Evolutionary conservation across 352 stramenopile genomes (phyloP), one percentile per base, ranked within the genome.

Genomic region (Pythium chondricola): DNA sequence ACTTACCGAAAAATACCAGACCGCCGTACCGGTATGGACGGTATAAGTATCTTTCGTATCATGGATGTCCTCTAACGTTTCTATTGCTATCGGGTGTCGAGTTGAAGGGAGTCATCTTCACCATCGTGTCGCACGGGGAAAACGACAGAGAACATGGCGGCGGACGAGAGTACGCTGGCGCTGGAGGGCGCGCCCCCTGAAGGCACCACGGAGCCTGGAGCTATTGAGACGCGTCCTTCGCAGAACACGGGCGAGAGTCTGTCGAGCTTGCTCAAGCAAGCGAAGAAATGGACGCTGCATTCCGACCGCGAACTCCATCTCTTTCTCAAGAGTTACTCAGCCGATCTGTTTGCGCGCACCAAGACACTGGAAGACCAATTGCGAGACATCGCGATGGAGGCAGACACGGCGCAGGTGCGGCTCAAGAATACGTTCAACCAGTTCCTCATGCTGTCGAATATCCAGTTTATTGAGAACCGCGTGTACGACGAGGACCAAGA

Each of bases 381-480:
- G 50, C 71, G 72, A 17, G 74, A 86, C 53, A 65, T 94, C 24
- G 71, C 76, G 6, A 68, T 70, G n/a, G 75, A 71, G 17, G 71
- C 79, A 5, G 75, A 90, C 48, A 66, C 67, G 13, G 71, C 83
- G 3, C 65, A 89, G 33, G 81, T 94, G 42, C 75, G 82, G 3
- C 65, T 92, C 0, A 71, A 75, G 18, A 94, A 94, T 67, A 85
- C 79, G 26, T 87, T 93, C 52, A 94, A 92, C 61, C 64, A 88
- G 67, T 94, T 94, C 53, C 69, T 94, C 14, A 78, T 90, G 80
- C 67, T 92, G 17, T 85, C 65, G 11, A 88, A 94, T 59, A 94
- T 76, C 49, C 83, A 94, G 64, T 94, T 94, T 51, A 88, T 94
- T 35, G 83, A 94, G 56, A 93, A 93, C 57, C 83, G 83, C 56